A percentile compares a stretch with the other conserved stretches of the same genome.
Conservation (phyloP, 495 filamentous ascomycete genomes). For the Hypoxylon trugodes region DNA sequence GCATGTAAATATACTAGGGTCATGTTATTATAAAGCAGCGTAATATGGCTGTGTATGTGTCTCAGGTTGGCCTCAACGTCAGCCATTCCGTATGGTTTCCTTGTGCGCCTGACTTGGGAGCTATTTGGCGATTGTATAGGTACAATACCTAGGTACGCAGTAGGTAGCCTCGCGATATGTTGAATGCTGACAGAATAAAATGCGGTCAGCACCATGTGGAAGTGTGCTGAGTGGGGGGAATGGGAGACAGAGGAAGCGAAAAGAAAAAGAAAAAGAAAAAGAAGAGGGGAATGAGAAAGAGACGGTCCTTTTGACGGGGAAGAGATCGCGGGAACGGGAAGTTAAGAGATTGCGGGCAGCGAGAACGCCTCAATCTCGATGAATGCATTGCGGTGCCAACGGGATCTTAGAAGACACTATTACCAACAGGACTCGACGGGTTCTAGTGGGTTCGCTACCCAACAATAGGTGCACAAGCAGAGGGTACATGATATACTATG, state of each 20-base stretch:
- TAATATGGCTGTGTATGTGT: conserved; percentile 20
- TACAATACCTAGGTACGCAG: not conserved
- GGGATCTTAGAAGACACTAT: conserved; percentile 19
- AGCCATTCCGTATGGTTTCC: conserved; percentile 6
- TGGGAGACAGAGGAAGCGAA: too few species aligned
- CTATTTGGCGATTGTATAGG: not conserved
- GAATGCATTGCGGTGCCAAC: conserved; percentile 1
- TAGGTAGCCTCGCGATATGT: not conserved
- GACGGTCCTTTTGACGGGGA: conserved; percentile 14
- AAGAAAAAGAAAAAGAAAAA: too few species aligned
- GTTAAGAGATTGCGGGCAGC: conserved; percentile 12
- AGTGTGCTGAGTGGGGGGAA: not conserved
- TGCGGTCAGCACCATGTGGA: too few species aligned
- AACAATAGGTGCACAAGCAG: too few species aligned
- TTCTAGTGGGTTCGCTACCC: conserved; percentile 18
- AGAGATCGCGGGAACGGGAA: conserved; percentile 16
- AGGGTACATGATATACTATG: conserved; percentile 6
- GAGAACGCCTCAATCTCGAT: conserved; percentile 1
- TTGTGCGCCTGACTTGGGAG: not conserved
- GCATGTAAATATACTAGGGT: conserved; percentile 11
- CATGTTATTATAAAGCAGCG: conserved; percentile 17
- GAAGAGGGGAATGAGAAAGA: too few species aligned
- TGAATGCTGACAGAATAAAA: too few species aligned
- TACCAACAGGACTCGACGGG: conserved; percentile 15
- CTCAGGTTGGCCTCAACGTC: conserved; percentile 19